Base-by-base conservation (phyloP, 768 basidiomycete species). In the Albatrellus ellisii region DNA sequence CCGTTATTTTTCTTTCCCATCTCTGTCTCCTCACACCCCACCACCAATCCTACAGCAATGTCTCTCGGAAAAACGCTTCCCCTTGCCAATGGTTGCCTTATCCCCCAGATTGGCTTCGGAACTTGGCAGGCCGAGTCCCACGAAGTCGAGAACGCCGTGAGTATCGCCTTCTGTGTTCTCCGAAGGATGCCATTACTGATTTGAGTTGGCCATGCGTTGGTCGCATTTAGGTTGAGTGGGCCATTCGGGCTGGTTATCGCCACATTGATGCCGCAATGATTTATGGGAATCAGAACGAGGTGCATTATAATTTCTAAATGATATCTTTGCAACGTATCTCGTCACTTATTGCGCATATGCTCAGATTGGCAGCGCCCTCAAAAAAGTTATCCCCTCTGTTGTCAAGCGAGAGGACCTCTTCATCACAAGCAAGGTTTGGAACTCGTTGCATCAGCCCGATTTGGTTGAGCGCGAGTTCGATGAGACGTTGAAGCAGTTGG, bases 381-480 rank as follows among this genome's bases (percentile, higher is more conserved):
- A 79, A 60, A 81, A 80, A 55, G 72, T 88, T 54, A 75, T 86
- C 46, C 77, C 77, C 1, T 72, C 73, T 7, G 79, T 86, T 41
- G 82, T 87, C 46, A 72, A 77, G 54, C 80, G 87, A 49, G 75
- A 83, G 55, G 77, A 90, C 11, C 69, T 89, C 42, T 87, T 81
- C 59, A 76, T 84, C 59, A 85, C 83, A 2, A 77, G 75, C 32
- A 86, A 91, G 59, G 69, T 87, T 36, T 90, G 87, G 87, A 88
- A 88, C 60, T 67, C 69, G 36, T 65, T 72, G 8, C 85, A 86
- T 55, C 69, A 67, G 45, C 76, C 81, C 4, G 67, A 70, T 6
- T 57, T 68, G 39, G 84, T 82, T 22, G 80, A 79, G 64, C 73
- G 70, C 37, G 80, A 77, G 50, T 75, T 90, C 36, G 75, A 90